Conservation (phyloP, 306 rosid genomes). For the Abrus precatorius region DNA sequence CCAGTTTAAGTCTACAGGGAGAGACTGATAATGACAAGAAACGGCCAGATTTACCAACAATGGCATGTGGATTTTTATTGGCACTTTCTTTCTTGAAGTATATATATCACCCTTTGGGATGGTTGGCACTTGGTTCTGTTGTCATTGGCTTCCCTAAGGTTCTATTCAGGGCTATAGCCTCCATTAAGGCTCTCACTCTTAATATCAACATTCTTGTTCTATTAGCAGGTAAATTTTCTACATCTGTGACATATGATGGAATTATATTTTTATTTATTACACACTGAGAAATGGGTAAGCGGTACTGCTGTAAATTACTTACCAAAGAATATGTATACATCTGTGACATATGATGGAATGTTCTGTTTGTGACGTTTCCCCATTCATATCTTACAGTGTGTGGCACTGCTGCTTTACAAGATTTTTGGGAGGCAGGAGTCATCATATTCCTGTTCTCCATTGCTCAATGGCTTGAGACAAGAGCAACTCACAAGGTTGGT, state of each 20-base stretch:
- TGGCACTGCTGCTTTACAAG: constrained; percentile 75
- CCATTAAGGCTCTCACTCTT: constrained; percentile 66
- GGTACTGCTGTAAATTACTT: neutral
- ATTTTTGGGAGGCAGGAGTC: constrained; percentile 83
- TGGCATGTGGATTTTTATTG: constrained; percentile 67
- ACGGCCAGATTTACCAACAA: constrained; percentile 76
- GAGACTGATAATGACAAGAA: constrained; percentile 57
- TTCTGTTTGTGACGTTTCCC: neutral
- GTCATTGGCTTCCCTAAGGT: constrained; percentile 67
- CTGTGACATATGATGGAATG: neutral
- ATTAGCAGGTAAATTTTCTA: constrained; percentile 67
- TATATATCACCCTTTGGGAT: constrained; percentile 62
- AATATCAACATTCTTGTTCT: constrained; percentile 82
- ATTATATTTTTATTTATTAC: neutral
- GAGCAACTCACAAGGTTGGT: constrained; percentile 83
- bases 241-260: neutral
- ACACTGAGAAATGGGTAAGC: neutral
- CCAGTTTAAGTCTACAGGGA: constrained; percentile 69
- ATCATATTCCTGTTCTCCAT: constrained; percentile 82
- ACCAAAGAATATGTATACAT: neutral
- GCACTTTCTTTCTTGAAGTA: constrained; percentile 70
- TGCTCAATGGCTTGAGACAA: constrained; percentile 90
- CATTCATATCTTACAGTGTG: constrained; percentile 61
- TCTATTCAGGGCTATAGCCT: constrained; percentile 57
- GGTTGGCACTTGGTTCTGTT: constrained; percentile 81